Base-by-base conservation (phyloP, 78 protist genomes). In the Diacronema lutheri region DNA sequence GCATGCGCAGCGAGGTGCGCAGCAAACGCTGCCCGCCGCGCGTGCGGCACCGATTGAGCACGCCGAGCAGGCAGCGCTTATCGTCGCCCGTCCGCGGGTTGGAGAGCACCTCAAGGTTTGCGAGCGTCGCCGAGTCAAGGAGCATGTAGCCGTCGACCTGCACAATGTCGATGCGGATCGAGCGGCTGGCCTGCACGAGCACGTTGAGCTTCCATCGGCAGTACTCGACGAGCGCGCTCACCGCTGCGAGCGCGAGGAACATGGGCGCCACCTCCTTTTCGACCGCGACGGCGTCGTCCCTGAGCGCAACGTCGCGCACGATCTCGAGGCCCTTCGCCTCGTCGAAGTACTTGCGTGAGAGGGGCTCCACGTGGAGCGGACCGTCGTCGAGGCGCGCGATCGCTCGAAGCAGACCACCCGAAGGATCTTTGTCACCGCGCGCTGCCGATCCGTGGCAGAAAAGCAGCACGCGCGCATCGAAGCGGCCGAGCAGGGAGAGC, bases 1-100 rank as follows among this genome's bases (percentile, higher is more conserved):
- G 84, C 55, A 58, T 69, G 14, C 35, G 10, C 25, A 80, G 19
- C 25, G 31, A n/a, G 13, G 84, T 0, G 1, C 71, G 68, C 4
- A 80, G 68, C 57, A 60, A 20, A 0, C 84, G 69, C 12, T 29
- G 29, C n/a, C 84, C 84, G n/a, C 50, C 56, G 13, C 69, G 16
- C 4, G 84, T 80, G 69, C 61, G 60, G 56, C 65, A 58, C 13
- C 12, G 31, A 46, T 78, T 78, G 56, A 78, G 65, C 25, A 78
- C 57, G 31, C 73, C 84, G 14, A 14, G 58, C 23, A 78, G 55
- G 9, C 37, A 44, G 21, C 14, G 21, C 41, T 74, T 74, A 19
- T 40, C 9, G 44, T 31, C 37, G 64, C 81, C 81, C 25, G 81
- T 50, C 19, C 81, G 81, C 23, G 5, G 10, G 37, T 37, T 50